Conservation (phyloP, 2,329 filamentous ascomycete genomes). For the Talaromyces sp. region DNA sequence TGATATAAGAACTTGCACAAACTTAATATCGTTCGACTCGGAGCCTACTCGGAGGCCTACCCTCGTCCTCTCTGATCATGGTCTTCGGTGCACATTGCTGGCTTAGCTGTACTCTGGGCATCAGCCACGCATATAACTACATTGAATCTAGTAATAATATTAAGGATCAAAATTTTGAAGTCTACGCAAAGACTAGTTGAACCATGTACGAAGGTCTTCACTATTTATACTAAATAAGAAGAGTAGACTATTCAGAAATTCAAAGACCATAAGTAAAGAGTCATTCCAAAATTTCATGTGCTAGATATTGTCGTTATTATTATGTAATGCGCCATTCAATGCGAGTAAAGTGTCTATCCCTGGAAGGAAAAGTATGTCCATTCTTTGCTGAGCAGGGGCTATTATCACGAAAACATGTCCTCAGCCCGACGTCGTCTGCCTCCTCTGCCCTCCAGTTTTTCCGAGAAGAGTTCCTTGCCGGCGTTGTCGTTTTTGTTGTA, state of each 20-base stretch:
- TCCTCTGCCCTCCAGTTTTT: constrained; percentile 54
- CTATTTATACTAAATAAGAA: not conserved
- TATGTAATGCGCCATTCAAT: not conserved
- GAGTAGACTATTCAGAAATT: not conserved
- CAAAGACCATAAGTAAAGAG: not conserved
- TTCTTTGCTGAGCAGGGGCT: not conserved
- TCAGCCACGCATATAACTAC: not conserved
- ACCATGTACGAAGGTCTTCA: not conserved
- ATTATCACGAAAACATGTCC: constrained; percentile 61
- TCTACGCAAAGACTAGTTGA: not conserved
- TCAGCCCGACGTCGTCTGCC: constrained; percentile 62
- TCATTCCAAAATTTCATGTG: not conserved
- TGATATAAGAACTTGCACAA: not conserved
- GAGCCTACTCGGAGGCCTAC: not conserved
- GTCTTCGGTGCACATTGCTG: no score
- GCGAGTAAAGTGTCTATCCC: not conserved
- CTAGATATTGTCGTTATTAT: not conserved
- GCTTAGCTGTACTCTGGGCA: not conserved
- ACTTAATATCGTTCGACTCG: not conserved
- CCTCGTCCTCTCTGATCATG: not conserved
- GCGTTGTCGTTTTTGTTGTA: constrained; percentile 53
- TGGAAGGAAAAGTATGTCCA: not conserved
- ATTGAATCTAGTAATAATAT: not conserved
- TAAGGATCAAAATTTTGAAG: not conserved
- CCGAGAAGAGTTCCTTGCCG: constrained; percentile 65